Conservation (phyloP, 345 rosid genomes). For the Arabis alpina region DNA sequence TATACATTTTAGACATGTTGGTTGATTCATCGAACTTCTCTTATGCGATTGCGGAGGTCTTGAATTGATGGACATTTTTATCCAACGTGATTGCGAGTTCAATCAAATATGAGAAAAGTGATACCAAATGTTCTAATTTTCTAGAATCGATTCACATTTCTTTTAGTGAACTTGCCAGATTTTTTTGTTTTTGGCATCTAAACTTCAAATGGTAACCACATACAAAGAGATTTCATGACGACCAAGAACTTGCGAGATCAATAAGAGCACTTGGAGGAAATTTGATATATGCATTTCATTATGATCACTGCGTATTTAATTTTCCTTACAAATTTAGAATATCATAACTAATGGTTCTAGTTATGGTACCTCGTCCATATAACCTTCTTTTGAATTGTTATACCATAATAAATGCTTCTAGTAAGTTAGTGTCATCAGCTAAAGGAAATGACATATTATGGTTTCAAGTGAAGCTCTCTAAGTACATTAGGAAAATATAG, state of each 20-base stretch:
- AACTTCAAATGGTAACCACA: no score
- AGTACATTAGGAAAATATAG: slow-evolving; percentile 89
- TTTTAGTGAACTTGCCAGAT: no score
- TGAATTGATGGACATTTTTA: not conserved
- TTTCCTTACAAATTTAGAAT: no score
- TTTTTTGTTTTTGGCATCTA: no score
- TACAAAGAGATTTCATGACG: no score
- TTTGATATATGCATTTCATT: not conserved
- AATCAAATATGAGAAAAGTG: not conserved
- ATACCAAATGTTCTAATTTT: not conserved
- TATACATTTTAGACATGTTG: no score
- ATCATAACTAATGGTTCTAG: no score
- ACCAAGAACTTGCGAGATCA: no score
- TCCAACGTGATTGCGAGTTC: not conserved
- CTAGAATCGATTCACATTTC: not conserved
- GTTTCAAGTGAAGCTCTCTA: slow-evolving; percentile 84
- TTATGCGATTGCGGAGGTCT: not conserved
- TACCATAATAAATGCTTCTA: not conserved
- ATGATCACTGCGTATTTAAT: not conserved
- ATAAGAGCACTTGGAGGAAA: not conserved
- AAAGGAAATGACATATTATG: not conserved
- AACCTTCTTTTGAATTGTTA: not conserved
- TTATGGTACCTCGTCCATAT: not conserved
- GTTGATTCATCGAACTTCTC: no score
- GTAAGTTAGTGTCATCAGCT: not conserved